phyloP scores from a whole-genome alignment of 2,329 filamentous ascomycete genomes.

The Akanthomyces uredinophilus region DNA sequence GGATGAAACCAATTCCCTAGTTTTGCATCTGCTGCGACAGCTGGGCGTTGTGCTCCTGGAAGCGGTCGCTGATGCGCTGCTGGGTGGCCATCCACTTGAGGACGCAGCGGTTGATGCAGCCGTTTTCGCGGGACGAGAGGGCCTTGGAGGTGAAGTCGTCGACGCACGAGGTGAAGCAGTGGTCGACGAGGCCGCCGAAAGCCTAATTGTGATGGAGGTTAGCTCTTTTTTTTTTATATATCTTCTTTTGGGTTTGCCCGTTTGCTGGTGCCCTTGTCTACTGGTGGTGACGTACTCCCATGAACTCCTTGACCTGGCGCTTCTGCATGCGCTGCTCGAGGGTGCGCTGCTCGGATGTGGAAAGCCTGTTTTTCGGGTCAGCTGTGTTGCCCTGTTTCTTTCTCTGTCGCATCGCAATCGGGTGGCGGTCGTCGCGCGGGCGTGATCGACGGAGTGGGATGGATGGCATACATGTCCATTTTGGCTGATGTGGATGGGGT shows the following conservation, averaged over 20 bases:
- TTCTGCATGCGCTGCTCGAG: constrained; percentile 92
- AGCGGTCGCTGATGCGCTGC: constrained; percentile 85
- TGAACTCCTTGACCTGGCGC: constrained; percentile 99
- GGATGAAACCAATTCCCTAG: constrained; percentile 24
- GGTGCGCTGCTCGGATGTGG: constrained; percentile 78
- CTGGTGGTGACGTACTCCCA: constrained; percentile 64
- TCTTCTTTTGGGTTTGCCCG: too few relatives aligned
- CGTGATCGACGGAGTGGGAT: neutral
- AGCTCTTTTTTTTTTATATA: neutral
- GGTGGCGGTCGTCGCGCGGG: neutral
- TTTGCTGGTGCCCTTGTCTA: too few relatives aligned
- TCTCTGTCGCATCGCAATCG: neutral
- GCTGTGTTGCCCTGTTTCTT: neutral
- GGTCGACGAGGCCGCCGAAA: constrained; percentile 53
- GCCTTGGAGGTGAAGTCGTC: constrained; percentile 99
- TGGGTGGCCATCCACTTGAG: constrained; percentile 93
- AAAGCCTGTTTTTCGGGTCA: constrained; percentile 47
- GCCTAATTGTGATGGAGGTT: constrained; percentile 24
- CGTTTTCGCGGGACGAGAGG: constrained; percentile 78
- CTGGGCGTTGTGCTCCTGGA: constrained; percentile 67
- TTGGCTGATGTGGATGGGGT: constrained; percentile 17
- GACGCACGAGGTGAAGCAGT: constrained; percentile 95
- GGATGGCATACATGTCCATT: constrained; percentile 20
- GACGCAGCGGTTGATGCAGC: constrained; percentile 90
- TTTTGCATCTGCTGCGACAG: constrained; percentile 48